Conservation (phyloP, 768 basidiomycete species). For the Boletus rubroflammeus region DNA sequence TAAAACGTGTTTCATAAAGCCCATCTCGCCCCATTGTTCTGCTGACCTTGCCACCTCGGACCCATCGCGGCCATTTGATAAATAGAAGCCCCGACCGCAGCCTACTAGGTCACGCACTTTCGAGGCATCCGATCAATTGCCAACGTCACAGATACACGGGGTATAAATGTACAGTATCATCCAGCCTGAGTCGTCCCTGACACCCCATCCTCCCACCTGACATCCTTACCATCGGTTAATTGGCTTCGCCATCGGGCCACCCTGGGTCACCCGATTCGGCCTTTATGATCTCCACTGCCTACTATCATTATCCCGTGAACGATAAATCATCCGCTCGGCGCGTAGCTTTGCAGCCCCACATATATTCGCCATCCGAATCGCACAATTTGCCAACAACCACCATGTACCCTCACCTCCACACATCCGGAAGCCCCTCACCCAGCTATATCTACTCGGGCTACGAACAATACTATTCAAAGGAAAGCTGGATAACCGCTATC, state of each 20-base stretch:
- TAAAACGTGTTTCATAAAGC: constrained; percentile 33
- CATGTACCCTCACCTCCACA: constrained; percentile 30
- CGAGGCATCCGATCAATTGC: constrained; percentile 30
- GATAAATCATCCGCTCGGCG: constrained; percentile 23
- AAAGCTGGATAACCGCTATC: constrained; percentile 7
- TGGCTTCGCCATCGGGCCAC: constrained; percentile 11
- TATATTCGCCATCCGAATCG: constrained; percentile 31
- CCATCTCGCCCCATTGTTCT: constrained; percentile 26
- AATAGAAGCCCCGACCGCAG: constrained; percentile 32
- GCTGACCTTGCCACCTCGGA: constrained; percentile 19
- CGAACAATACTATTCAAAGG: constrained; percentile 25
- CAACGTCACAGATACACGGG: constrained; percentile 29
- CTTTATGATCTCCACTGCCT: constrained; percentile 31
- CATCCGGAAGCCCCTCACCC: constrained; percentile 18
- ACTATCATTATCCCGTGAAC: constrained; percentile 27
- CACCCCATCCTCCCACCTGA: constrained; percentile 22
- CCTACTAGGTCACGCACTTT: constrained; percentile 28
- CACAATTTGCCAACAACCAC: constrained; percentile 14
- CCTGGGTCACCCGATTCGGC: constrained; percentile 21
- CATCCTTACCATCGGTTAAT: constrained; percentile 17
- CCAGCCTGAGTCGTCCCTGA: constrained; percentile 25
- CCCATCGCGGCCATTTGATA: constrained; percentile 32
- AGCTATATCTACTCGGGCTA: constrained; percentile 21
- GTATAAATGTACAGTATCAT: constrained; percentile 31
- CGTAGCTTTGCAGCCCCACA: constrained; percentile 25